These are phyloP conservation scores for Agrostemma githago DNA, from an alignment of 148 eudicot genomes.

Conservation along the genomic window DNA sequence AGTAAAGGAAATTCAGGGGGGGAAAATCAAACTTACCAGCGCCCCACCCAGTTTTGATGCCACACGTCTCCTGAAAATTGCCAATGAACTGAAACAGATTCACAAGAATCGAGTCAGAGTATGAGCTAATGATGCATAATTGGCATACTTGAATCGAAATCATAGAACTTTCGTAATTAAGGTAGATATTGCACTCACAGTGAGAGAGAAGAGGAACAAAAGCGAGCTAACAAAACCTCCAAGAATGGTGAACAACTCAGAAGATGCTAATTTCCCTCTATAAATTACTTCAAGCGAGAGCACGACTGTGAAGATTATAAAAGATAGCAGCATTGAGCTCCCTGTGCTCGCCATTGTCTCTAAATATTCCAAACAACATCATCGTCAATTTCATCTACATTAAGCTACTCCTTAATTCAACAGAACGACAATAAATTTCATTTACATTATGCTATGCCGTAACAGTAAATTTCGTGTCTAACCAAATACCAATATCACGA, in stretches of 20 bases:
- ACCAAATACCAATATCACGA: too few species aligned
- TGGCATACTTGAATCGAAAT: background rate
- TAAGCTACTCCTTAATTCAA: too few species aligned
- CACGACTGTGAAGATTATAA: slow-evolving; percentile 54
- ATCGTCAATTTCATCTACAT: background rate
- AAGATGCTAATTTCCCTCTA: slow-evolving; percentile 74
- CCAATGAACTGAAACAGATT: slow-evolving; percentile 62
- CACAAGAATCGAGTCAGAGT: background rate
- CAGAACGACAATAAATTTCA: background rate
- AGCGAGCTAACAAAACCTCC: slow-evolving; percentile 84
- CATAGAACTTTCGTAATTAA: background rate
- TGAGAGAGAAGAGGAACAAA: slow-evolving; percentile 54
- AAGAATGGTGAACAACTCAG: slow-evolving; percentile 78
- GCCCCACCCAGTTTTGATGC: slow-evolving; percentile 85
- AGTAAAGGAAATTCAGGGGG: background rate
- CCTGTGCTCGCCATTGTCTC: slow-evolving; percentile 64
- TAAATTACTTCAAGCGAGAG: slow-evolving; percentile 79
- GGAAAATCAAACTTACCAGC: slow-evolving; percentile 47
- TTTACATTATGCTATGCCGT: background rate
- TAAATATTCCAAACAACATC: slow-evolving; percentile 2
- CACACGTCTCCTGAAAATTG: slow-evolving; percentile 71
- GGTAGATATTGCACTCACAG: slow-evolving; percentile 39
- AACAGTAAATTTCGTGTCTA: too few species aligned
- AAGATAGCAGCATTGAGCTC: slow-evolving; percentile 75
- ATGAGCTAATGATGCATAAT: background rate